Evolutionary conservation across 73 alveolate species (phyloP).

Genomic region (Paramecium pentaurelia): DNA sequence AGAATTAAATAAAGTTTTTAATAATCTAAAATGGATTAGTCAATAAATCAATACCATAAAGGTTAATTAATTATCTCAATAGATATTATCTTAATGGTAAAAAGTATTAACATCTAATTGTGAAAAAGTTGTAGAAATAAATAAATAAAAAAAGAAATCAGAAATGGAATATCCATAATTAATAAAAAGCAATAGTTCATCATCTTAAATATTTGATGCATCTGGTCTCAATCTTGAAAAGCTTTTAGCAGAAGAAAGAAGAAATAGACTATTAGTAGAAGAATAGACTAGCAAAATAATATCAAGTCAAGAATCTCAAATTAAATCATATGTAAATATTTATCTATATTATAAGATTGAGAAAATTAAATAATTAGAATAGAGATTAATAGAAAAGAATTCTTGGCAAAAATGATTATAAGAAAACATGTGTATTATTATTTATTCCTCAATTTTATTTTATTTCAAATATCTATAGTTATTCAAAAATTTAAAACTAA

Average conservation of each 20-base stretch:
- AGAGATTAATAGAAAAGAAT: neutral
- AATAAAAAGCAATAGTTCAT: neutral
- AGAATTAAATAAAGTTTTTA: neutral
- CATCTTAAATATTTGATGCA: neutral
- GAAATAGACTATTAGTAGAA: neutral
- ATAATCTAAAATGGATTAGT: neutral
- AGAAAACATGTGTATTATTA: neutral
- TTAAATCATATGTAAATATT: neutral
- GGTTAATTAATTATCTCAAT: neutral
- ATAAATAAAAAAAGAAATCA: neutral
- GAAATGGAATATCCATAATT: neutral
- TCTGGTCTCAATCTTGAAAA: neutral
- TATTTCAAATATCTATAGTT: neutral
- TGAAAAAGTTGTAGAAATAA: neutral
- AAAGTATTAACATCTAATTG: neutral
- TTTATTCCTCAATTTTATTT: neutral
- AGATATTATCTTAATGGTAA: neutral
- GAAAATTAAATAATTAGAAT: neutral
- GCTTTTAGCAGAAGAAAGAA: slow-evolving; percentile 15
- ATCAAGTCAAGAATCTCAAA: slow-evolving; percentile 7
- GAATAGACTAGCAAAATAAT: slow-evolving; percentile 14
- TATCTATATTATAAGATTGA: neutral
- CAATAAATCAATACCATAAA: neutral
- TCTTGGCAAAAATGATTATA: neutral
- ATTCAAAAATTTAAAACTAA: neutral